Evolutionary conservation across 768 basidiomycete species (phyloP).

Genomic region (Lentinus tigrinus): DNA sequence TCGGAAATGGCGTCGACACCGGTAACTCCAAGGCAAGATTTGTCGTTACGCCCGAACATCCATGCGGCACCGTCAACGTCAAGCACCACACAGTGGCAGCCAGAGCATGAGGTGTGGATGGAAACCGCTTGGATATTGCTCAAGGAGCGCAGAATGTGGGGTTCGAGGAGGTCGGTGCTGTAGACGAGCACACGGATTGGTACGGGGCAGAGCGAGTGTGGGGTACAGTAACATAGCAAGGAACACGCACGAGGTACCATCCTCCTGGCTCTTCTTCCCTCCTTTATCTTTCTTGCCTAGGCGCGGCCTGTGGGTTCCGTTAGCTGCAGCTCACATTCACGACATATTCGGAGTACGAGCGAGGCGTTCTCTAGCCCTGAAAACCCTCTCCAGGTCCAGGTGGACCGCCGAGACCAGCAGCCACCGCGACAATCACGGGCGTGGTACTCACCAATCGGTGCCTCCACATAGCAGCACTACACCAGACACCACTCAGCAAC

Average conservation of each 20-base stretch:
- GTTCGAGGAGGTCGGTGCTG: conserved; percentile 81
- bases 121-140: conserved; percentile 73
- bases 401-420: conserved; percentile 7
- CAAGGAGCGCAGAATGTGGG: conserved; percentile 86
- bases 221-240: not conserved
- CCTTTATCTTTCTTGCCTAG: conserved; percentile 74
- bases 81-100: conserved; percentile 74
- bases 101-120: conserved; percentile 72
- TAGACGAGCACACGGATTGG: not conserved
- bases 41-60: conserved; percentile 86
- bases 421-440: conserved; percentile 7
- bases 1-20: conserved; percentile 59
- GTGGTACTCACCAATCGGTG: conserved; percentile 72
- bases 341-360: not conserved
- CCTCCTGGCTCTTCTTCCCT: conserved; percentile 45
- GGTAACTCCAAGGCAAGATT: conserved; percentile 61
- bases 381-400: conserved; percentile 1
- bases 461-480: conserved; percentile 84
- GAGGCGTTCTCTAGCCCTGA: not conserved
- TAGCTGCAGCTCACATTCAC: conserved; percentile 5
- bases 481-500: not conserved
- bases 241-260: conserved; percentile 27
- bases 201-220: not conserved
- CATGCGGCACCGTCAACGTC: conserved; percentile 80
- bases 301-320: conserved; percentile 53